Base-by-base conservation (phyloP, 257 asterid species). In the Cordia subcordata region DNA sequence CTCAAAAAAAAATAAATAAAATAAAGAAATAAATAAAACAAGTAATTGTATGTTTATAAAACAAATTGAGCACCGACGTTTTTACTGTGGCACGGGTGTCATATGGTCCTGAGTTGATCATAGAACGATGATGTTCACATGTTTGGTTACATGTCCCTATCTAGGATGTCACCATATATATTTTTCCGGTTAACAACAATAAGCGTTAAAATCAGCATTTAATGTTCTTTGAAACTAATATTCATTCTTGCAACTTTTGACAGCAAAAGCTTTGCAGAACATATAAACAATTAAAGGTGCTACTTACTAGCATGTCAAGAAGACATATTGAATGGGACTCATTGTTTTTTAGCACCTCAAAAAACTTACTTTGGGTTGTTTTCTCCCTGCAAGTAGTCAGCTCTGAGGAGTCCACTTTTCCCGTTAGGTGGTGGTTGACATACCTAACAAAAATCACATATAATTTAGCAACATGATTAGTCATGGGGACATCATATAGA, bases 361-460 rank as follows among this genome's bases (percentile, higher is more conserved):
- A 39, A 5, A 61, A 66, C 92, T 79, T 71, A 86, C 97, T 86
- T 67, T 38, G 90, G 93, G 62, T 74, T 81, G 61, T 84, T 74
- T 50, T 82, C 90, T 68, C 85, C 90, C 72, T 81, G 86, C 68
- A 77, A 73, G 51, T 5, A 67, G 59, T 85, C 95, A 45, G 86
- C 88, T 65, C 94, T 64, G 18, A 86, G 95, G 57, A 86, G 92
- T 70, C 95, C 97, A 64, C 95, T 90, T 81, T 86, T 84, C 8
- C 97, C 95, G 10, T 69, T 84, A 15, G 89, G 83, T 60, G 95
- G 94, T n/a, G 92, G 92, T 76, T 79, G 83, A 67, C 97, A 84
- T 37, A 81, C 92, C 97, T 90, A 69, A 57, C 67, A 66, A 62
- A 52, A 45, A 60, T 8, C 12, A 42, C 56, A 75, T 66, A 59